A percentile compares a stretch with the other conserved stretches of the same genome.
Conservation (phyloP, 768 basidiomycete species). For the Brasilioporus rufonigricans region DNA sequence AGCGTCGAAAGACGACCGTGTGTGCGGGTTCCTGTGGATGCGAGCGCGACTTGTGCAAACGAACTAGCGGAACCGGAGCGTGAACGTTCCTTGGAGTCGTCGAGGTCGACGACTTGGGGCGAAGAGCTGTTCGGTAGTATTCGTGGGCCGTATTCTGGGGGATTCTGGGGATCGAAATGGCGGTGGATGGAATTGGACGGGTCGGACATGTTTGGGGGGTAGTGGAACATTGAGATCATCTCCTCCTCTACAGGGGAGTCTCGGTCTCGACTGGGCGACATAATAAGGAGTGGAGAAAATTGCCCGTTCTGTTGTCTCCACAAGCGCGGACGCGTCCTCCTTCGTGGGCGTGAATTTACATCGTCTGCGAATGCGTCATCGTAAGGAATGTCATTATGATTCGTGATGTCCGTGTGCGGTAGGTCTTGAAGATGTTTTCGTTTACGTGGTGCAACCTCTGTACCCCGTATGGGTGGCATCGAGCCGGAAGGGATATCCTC, state of each 20-base stretch:
- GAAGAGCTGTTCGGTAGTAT: neutral
- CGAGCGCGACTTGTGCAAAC: constrained; percentile 20
- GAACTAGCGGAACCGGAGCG: constrained; percentile 15
- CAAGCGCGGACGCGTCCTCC: constrained; percentile 11
- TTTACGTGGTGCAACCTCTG: constrained; percentile 11
- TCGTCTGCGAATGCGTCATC: neutral
- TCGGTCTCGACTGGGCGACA: constrained; percentile 9
- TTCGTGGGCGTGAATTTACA: neutral
- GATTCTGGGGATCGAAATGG: neutral
- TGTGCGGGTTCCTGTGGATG: neutral
- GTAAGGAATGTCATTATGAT: neutral
- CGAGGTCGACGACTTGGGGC: neutral
- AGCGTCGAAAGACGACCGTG: constrained; percentile 14
- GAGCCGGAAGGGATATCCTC: neutral
- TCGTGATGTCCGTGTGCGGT: neutral
- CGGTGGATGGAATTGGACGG: constrained; percentile 2
- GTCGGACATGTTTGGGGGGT: neutral
- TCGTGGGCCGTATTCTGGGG: neutral
- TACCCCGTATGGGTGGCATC: neutral
- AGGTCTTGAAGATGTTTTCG: constrained; percentile 13
- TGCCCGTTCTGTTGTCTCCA: constrained; percentile 5
- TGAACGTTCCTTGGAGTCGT: neutral
- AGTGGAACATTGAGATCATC: neutral
- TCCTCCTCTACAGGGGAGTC: neutral
- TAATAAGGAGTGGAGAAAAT: constrained; percentile 24